Base-by-base conservation (phyloP, 2,329 filamentous ascomycete species). In the Pyricularia sp. region DNA sequence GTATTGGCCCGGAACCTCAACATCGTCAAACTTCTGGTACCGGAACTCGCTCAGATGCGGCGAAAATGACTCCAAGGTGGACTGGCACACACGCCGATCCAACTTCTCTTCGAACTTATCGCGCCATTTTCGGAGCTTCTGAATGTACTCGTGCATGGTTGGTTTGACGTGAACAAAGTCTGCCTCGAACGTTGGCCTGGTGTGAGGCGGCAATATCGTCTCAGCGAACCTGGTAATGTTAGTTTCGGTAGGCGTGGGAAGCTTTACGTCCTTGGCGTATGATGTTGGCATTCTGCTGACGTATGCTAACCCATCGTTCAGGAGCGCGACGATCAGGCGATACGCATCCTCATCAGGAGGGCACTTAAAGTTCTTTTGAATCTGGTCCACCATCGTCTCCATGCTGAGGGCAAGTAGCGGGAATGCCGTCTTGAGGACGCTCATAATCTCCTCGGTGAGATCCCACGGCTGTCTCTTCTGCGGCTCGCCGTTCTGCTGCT, bases 381-480 rank as follows among this genome's bases (percentile, higher is more conserved):
- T 96, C 76, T 97, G 93, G 73, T 99, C 94, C 33, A 97, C 93
- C 92, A 97, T 99, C 0, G 93, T 96, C 78, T 99, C 94, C 94
- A 99, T 97, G 0, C 93, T 97, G 59, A 97, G 80, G 10, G 96
- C 94, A 70, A 99, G 84, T 22, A 99, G 82, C 28, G 94, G 94
- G 81, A 97, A 99, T 0, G 93, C 93, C 7, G 94, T 97, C 81
- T 99, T 97, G 64, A 99, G 86, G 33, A 92, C 90, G 40, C 92
- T 90, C 83, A 96, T 92, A 67, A 99, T 91, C 73, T 97, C 93
- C 70, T 99, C 94, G 0, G 92, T 93, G 70, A 96, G 88, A 73
- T 99, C 94, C 94, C 94, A 97, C 0, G 96, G 92, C 68, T 90
- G 91, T 78, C 91, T 93, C 78, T 87, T 85, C 68, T 82, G 79